Evolutionary conservation across 768 basidiomycete genomes (phyloP).

Genomic region (Lactifluus hygrophoroides): DNA sequence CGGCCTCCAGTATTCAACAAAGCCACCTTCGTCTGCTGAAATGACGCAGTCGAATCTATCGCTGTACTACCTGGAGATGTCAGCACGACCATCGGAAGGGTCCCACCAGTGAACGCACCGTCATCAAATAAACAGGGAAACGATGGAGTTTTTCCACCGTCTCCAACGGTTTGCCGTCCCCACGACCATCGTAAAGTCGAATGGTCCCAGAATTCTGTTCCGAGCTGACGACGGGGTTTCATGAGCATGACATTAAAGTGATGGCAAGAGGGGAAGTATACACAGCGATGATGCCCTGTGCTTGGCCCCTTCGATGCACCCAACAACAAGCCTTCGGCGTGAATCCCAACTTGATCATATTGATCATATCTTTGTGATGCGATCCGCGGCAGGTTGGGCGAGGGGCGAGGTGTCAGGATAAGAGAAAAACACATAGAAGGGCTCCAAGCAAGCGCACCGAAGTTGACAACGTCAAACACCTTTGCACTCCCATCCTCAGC

Average conservation of each 20-base stretch:
- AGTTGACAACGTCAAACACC: conserved; percentile 96
- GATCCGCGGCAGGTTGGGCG: too few species aligned
- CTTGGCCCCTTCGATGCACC: conserved; percentile 87
- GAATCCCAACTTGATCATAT: conserved; percentile 87
- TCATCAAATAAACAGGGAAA: conserved; percentile 85
- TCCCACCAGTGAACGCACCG: conserved; percentile 31
- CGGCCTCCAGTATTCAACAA: conserved; percentile 95
- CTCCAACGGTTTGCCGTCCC: conserved; percentile 68
- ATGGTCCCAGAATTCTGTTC: conserved; percentile 69
- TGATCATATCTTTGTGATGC: conserved; percentile 81
- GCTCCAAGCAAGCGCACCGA: conserved; percentile 55
- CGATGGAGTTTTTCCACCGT: conserved; percentile 73
- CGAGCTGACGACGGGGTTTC: conserved; percentile 42
- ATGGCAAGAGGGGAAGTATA: conserved; percentile 31
- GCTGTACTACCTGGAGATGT: conserved; percentile 55
- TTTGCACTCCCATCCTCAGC: conserved; percentile 89
- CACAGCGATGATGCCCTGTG: conserved; percentile 83
- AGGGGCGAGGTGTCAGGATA: not conserved
- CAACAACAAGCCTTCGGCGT: conserved; percentile 87
- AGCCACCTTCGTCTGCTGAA: conserved; percentile 90
- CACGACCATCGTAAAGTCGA: conserved; percentile 87
- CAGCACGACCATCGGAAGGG: not conserved
- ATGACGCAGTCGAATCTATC: conserved; percentile 85
- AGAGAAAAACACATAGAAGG: not conserved
- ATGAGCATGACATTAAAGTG: conserved; percentile 5